Evolutionary conservation across 371 early-diverging fungal genomes (phyloP).

Genomic region (Haplosporangium sp.): DNA sequence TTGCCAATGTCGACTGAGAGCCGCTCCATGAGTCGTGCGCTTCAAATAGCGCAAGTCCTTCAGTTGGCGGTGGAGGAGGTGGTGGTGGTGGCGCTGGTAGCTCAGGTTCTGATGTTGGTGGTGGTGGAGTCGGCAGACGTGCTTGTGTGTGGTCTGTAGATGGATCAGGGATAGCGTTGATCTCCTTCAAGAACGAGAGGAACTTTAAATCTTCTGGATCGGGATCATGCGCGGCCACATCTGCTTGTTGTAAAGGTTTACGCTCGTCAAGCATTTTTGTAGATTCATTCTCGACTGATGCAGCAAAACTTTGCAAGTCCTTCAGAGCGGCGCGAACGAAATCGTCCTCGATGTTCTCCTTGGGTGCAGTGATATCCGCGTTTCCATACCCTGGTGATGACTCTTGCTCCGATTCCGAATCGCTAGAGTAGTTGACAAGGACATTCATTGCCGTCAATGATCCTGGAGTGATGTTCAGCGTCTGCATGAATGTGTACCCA

Average conservation of each 20-base stretch:
- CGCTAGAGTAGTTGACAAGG: constrained; percentile 37
- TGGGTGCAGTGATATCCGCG: not conserved
- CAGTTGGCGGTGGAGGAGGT: constrained; percentile 11
- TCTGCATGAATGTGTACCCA: not conserved
- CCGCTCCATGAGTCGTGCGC: not conserved
- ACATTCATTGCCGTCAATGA: constrained; percentile 30
- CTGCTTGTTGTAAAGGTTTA: not conserved
- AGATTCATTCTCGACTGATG: not conserved
- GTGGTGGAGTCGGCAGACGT: constrained; percentile 14
- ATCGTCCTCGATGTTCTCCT: constrained; percentile 8
- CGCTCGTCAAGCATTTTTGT: not conserved
- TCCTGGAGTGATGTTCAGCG: not conserved
- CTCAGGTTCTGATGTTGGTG: constrained; percentile 3
- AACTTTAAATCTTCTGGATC: constrained; percentile 14
- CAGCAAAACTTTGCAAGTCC: constrained; percentile 48
- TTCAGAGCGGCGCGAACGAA: constrained; percentile 29
- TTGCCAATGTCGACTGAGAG: not conserved
- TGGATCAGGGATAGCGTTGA: constrained; percentile 32
- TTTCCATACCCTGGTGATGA: not conserved
- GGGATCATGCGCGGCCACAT: not conserved
- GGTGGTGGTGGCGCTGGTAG: constrained; percentile 1
- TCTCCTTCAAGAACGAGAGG: constrained; percentile 35
- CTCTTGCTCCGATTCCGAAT: constrained; percentile 36
- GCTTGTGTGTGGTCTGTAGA: constrained; percentile 5
- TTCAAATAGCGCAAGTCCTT: not conserved